Conservation (phyloP, 345 rosid species). For the Eucalyptus coolabah region DNA sequence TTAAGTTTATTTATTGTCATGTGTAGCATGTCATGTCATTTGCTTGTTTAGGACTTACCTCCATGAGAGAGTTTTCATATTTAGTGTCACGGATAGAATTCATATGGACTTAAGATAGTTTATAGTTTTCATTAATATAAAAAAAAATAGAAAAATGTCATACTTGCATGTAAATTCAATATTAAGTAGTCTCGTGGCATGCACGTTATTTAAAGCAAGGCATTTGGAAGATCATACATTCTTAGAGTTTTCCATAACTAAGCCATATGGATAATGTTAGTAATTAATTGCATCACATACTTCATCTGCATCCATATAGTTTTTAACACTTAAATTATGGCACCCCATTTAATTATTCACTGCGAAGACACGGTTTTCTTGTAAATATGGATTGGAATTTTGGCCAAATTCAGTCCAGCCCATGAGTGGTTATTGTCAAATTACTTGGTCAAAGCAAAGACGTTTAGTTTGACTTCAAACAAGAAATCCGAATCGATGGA, state of each 20-base stretch:
- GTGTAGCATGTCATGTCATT: not conserved
- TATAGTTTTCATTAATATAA: too few species aligned
- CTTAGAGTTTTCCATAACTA: not conserved
- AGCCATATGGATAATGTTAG: not conserved
- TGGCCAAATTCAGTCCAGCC: not conserved
- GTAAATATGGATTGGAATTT: not conserved
- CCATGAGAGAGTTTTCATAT: not conserved
- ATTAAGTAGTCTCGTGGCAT: not conserved
- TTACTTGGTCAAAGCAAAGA: not conserved
- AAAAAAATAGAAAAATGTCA: not conserved
- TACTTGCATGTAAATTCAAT: not conserved
- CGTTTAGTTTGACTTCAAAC: not conserved
- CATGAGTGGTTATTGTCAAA: rapidly evolving
- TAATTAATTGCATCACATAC: not conserved
- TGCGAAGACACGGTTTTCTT: not conserved
- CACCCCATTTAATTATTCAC: not conserved
- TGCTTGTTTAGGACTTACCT: not conserved
- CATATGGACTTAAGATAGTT: too few species aligned
- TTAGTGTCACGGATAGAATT: not conserved
- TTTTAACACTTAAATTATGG: not conserved
- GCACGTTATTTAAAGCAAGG: too few species aligned
- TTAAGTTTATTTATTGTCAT: too few species aligned
- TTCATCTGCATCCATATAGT: not conserved
- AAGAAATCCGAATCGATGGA: not conserved
- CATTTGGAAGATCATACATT: not conserved